A percentile compares a stretch with the other conserved stretches of the same genome.
phyloP scores from a whole-genome alignment of 768 basidiomycete species.

The Termitomyces sp. region DNA sequence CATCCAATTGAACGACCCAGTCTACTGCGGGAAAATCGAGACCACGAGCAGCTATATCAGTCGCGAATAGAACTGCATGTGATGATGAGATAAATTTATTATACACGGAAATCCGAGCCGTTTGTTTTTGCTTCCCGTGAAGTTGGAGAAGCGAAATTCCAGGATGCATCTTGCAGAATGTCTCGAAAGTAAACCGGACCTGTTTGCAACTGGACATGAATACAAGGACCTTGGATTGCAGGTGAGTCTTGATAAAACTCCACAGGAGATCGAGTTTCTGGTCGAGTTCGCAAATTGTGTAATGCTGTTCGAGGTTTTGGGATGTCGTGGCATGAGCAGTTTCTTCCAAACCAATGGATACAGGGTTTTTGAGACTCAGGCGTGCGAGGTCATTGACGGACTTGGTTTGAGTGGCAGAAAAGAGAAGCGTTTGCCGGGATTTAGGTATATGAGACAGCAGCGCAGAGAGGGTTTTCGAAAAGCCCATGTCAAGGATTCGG shows the following conservation, averaged over 20 bases:
- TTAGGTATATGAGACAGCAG: conserved; percentile 89
- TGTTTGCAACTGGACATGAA: conserved; percentile 96
- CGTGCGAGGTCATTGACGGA: conserved; percentile 86
- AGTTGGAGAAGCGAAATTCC: conserved; percentile 90
- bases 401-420: conserved; percentile 94
- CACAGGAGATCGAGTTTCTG: conserved; percentile 88
- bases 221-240: conserved; percentile 86
- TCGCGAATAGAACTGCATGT: conserved; percentile 87
- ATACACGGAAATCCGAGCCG: conserved; percentile 80
- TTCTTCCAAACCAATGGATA: conserved; percentile 60
- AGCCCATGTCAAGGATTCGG: conserved; percentile 95
- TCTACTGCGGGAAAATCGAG: conserved; percentile 95
- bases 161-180: conserved; percentile 93
- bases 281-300: conserved; percentile 77
- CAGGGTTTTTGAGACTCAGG: conserved; percentile 80
- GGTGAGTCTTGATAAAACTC: conserved; percentile 92
- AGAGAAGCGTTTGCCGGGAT: conserved; percentile 90
- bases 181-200: conserved; percentile 94
- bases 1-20: conserved; percentile 96
- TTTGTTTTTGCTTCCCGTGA: conserved; percentile 95
- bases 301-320: conserved; percentile 80
- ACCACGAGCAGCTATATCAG: conserved; percentile 93
- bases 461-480: conserved; percentile 81
- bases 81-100: conserved; percentile 76
- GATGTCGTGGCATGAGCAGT: conserved; percentile 57